Evolutionary conservation across 768 basidiomycete genomes (phyloP).

Genomic region (Cantharellus cinnabarinus): DNA sequence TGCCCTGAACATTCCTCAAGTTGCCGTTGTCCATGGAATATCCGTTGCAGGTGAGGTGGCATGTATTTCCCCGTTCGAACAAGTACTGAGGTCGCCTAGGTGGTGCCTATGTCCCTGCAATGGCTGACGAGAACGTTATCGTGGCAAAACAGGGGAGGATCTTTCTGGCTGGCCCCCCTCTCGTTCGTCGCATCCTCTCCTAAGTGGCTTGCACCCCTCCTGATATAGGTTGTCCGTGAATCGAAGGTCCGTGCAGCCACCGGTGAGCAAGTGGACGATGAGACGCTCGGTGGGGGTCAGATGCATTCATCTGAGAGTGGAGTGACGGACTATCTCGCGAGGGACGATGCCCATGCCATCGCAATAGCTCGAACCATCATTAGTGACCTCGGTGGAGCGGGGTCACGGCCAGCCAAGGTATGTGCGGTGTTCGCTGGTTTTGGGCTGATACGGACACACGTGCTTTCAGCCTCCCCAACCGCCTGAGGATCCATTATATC

Average conservation of each 20-base stretch:
- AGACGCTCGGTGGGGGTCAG: slow-evolving; percentile 71
- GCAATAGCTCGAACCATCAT: slow-evolving; percentile 57
- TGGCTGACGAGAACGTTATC: slow-evolving; percentile 89
- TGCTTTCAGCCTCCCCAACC: slow-evolving; percentile 30
- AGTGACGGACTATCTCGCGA: slow-evolving; percentile 73
- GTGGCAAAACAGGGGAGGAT: slow-evolving; percentile 82
- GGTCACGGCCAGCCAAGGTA: neutral
- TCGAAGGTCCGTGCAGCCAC: slow-evolving; percentile 52
- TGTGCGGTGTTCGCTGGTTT: neutral
- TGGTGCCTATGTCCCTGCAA: slow-evolving; percentile 87
- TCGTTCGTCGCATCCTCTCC: slow-evolving; percentile 26
- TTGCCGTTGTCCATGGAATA: slow-evolving; percentile 85
- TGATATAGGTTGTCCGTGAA: neutral
- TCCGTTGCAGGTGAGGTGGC: slow-evolving; percentile 50
- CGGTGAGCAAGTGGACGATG: slow-evolving; percentile 81
- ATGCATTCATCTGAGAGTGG: slow-evolving; percentile 89
- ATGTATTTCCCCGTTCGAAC: neutral
- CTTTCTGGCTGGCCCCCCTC: slow-evolving; percentile 83
- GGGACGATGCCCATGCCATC: slow-evolving; percentile 72
- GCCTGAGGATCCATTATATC: slow-evolving; percentile 58
- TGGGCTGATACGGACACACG: neutral
- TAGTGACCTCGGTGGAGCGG: slow-evolving; percentile 40
- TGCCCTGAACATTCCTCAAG: slow-evolving; percentile 74
- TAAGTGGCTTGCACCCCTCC: neutral
- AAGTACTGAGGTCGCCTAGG: slow-evolving; percentile 21